A percentile compares a stretch with the other conserved stretches of the same genome.
These are phyloP conservation scores for Cryptosporidium tyzzeri DNA, from an alignment of 169 alveolate species.

Conservation along the genomic window DNA sequence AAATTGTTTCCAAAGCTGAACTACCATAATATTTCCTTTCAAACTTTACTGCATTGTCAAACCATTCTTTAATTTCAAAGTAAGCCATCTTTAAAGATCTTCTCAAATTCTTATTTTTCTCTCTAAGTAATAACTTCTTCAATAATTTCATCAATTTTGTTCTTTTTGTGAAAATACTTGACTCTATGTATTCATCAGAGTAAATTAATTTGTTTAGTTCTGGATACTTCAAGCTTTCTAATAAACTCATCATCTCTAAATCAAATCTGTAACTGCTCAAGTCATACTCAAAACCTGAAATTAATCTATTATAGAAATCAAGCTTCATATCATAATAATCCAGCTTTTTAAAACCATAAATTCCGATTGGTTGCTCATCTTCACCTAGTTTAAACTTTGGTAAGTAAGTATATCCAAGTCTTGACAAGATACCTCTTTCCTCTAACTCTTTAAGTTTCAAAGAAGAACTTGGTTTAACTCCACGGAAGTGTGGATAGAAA, in stretches of 20 bases:
- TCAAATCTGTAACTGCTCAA: neutral
- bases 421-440: slow-evolving; percentile 5
- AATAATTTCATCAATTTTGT: neutral
- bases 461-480: neutral
- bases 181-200: neutral
- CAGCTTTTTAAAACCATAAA: slow-evolving; percentile 21
- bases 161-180: slow-evolving; percentile 27
- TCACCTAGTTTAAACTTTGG: slow-evolving; percentile 16
- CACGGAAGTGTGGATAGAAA: slow-evolving; percentile 37
- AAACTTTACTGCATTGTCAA: neutral
- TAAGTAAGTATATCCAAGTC: slow-evolving; percentile 2
- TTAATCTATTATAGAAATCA: neutral
- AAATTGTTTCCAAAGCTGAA: neutral
- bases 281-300: slow-evolving; percentile 5
- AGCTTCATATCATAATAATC: neutral
- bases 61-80: slow-evolving; percentile 14
- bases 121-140: neutral
- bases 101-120: neutral
- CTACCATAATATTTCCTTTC: neutral
- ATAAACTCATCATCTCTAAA: slow-evolving; percentile 1
- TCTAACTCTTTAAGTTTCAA: neutral
- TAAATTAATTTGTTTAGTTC: slow-evolving; percentile 4
- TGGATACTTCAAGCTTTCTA: neutral
- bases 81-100: slow-evolving; percentile 1
- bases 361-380: slow-evolving; percentile 2